These are phyloP conservation scores for Solanum chmielewskii DNA, from an alignment of 257 asterid genomes.

Conservation along the genomic window DNA sequence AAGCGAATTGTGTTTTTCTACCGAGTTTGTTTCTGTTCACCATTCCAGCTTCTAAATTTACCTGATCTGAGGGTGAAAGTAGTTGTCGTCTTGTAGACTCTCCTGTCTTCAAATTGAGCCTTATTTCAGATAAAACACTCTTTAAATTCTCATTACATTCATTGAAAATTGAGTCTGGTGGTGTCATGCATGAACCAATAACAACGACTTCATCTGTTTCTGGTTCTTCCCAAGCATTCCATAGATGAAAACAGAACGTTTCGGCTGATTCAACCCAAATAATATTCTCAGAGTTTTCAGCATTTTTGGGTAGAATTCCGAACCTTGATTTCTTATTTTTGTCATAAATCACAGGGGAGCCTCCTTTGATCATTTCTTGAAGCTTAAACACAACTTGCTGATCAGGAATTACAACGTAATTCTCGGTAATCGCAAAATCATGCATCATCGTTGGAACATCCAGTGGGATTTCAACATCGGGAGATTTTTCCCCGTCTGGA, in stretches of 20 bases:
- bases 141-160: conserved; percentile 36
- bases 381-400: conserved; percentile 73
- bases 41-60: conserved; percentile 68
- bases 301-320: conserved; percentile 39
- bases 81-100: conserved; percentile 26
- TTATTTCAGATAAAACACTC: conserved; percentile 46
- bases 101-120: conserved; percentile 47
- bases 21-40: conserved; percentile 52
- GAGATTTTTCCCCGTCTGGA: conserved; percentile 24
- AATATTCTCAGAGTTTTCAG: conserved; percentile 12
- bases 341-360: conserved; percentile 63
- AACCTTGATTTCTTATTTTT: conserved; percentile 41
- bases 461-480: conserved; percentile 39
- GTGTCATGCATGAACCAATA: conserved; percentile 81
- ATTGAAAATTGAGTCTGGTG: conserved; percentile 67
- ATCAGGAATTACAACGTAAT: conserved; percentile 49
- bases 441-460: conserved; percentile 62
- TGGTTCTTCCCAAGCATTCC: conserved; percentile 81
- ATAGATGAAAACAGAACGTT: conserved; percentile 56
- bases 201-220: conserved; percentile 52
- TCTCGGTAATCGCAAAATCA: conserved; percentile 70
- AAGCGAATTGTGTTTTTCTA: conserved; percentile 41
- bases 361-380: conserved; percentile 55
- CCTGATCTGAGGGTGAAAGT: conserved; percentile 14
- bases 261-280: conserved; percentile 45